These are phyloP conservation scores for Cicer yamashitae DNA, from an alignment of 306 rosid genomes.

Conservation along the genomic window DNA sequence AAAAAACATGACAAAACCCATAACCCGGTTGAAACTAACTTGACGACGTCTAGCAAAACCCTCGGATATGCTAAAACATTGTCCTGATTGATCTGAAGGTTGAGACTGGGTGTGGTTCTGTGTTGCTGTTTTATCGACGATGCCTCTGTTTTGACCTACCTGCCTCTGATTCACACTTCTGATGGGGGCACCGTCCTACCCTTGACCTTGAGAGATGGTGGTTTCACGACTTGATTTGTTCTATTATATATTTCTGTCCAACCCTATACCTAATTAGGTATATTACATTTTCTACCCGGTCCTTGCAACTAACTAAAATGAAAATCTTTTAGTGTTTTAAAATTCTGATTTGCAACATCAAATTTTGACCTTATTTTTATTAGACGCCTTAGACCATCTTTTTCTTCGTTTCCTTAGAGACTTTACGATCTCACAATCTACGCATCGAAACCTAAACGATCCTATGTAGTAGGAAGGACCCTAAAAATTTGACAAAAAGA, in stretches of 20 bases:
- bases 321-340: background rate
- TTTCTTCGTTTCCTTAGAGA: conserved; percentile 12
- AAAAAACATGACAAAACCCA: conserved; percentile 1
- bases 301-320: conserved; percentile 19
- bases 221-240: background rate
- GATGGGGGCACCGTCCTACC: background rate
- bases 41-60: conserved; percentile 9
- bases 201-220: conserved; percentile 3
- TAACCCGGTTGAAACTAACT: background rate
- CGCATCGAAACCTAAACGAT: background rate
- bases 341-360: conserved; percentile 20
- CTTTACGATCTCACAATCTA: conserved; percentile 8
- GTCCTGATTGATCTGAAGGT: background rate
- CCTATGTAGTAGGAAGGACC: conserved; percentile 10
- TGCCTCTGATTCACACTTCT: background rate
- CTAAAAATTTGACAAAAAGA: conserved; percentile 20
- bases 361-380: conserved; percentile 2
- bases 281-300: conserved; percentile 1
- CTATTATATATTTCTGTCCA: background rate
- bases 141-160: conserved; percentile 15
- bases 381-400: background rate
- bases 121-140: background rate
- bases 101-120: conserved; percentile 6
- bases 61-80: background rate
- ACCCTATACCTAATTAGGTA: conserved; percentile 18